These are phyloP conservation scores for Nicotiana tomentosiformis DNA, from an alignment of 257 asterid genomes.

Conservation along the genomic window DNA sequence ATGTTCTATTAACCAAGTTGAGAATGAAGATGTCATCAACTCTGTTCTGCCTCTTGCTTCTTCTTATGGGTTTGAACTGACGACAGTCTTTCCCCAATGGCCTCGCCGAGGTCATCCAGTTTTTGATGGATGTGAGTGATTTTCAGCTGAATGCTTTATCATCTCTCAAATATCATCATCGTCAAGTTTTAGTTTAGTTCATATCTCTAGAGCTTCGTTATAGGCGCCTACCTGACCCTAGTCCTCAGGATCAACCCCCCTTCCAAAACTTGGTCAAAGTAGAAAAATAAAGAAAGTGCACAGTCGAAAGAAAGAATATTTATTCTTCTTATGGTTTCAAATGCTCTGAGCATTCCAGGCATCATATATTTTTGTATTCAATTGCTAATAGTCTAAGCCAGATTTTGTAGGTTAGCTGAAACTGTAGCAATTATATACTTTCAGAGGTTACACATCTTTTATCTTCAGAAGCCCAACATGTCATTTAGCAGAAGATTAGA, in stretches of 20 bases:
- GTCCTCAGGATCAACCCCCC: background rate
- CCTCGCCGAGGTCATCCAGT: conserved; percentile 87
- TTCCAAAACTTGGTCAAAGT: background rate
- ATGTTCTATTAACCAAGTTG: conserved; percentile 76
- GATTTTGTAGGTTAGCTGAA: background rate
- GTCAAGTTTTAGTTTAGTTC: background rate
- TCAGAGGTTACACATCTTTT: background rate
- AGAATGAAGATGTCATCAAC: conserved; percentile 77
- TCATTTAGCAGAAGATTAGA: background rate
- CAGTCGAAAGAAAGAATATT: background rate
- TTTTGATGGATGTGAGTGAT: conserved; percentile 62
- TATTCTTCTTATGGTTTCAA: background rate
- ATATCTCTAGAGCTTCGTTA: background rate
- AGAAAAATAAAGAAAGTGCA: background rate
- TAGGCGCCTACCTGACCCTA: background rate
- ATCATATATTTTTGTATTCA: background rate
- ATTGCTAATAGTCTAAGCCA: background rate
- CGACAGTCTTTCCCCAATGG: conserved; percentile 62
- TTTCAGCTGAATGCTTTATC: no score
- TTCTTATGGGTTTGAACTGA: conserved; percentile 64
- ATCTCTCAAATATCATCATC: no score
- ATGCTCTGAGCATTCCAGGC: background rate
- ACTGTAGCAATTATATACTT: background rate
- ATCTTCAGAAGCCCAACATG: background rate
- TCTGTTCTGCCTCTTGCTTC: conserved; percentile 67